Conservation (phyloP, 1,284 basidiomycete species). For the Cronartium quercuum region DNA sequence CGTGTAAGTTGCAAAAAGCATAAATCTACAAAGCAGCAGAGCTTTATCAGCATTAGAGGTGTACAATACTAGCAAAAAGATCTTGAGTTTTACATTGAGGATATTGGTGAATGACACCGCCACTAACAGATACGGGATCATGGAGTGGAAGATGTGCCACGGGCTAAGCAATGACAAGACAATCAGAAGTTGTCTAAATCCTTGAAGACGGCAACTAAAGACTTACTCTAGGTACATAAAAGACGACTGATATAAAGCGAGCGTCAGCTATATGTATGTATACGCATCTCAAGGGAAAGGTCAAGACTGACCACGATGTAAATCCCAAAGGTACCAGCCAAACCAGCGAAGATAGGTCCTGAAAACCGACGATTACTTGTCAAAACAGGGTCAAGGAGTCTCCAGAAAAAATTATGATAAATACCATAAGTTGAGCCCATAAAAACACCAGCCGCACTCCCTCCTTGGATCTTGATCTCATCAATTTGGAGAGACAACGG, state of each 20-base stretch:
- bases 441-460: slow-evolving; percentile 1
- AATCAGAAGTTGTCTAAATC: neutral
- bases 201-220: neutral
- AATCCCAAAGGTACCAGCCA: slow-evolving; percentile 75
- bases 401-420: neutral
- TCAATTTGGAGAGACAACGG: slow-evolving; percentile 17
- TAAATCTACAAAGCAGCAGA: slow-evolving; percentile 63
- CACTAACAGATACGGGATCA: slow-evolving; percentile 53
- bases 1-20: slow-evolving; percentile 90
- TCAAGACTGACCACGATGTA: slow-evolving; percentile 26
- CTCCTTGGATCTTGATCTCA: slow-evolving; percentile 3
- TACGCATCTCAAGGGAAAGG: neutral
- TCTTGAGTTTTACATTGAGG: slow-evolving; percentile 50
- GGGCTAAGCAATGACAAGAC: slow-evolving; percentile 55
- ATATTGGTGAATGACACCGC: slow-evolving; percentile 90
- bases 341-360: slow-evolving; percentile 75
- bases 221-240: slow-evolving; percentile 37
- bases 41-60: neutral
- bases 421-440: slow-evolving; percentile 38
- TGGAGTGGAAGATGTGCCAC: slow-evolving; percentile 92
- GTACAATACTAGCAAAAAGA: neutral
- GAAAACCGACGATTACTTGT: neutral
- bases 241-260: slow-evolving; percentile 13
- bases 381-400: neutral
- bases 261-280: neutral